Base-by-base conservation (phyloP, 2,329 filamentous ascomycete species). In the Didymella arachidicola region DNA sequence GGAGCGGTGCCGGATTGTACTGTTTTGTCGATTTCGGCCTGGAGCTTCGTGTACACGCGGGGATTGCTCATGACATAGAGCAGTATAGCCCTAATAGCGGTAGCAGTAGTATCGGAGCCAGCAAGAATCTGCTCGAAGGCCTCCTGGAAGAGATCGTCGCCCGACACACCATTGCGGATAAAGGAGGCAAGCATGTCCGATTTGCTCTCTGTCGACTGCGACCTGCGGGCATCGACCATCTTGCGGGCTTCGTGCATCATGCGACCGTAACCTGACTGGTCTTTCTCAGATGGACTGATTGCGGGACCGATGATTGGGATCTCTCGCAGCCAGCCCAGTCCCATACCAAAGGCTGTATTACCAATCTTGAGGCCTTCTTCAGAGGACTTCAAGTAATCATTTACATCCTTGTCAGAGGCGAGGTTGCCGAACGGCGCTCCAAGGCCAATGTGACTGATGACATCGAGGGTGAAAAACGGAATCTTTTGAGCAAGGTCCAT, bases 41-140 rank as follows among this genome's bases (percentile, higher is more conserved):
- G 79, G 0, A 88, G 73, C 3, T 72, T 80, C 4, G 63, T 55
- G 56, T 82, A 79, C 0, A 84, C 79, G 1, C 74, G 75, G 0
- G 82, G 81, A 25, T 79, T 81, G n/a, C 80, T 83, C 22, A 82
- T 79, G 54, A 87, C 69, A 66, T 84, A 79, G 22, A 87, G 78
- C 53, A 87, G 62, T 1, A 80, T 84, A 36, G 80, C 77, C 2
- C 85, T 81, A 10, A 88, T 79, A 2, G 80, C 80, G 0, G 83
- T 84, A 0, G 86, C 83, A 0, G 84, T 85, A 0, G 84, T 86
- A 59, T 87, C 85, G 0, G 83, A 84, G 4, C 85, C 86, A 4
- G 84, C 85, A 5, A 85, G 76, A 39, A 83, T 81, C 57, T 81
- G 79, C 12, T 80, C 68, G 26, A 69, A 69, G 0, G 76, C 78